Percentiles rank a stretch among this genome's conserved stretches.
Conservation (phyloP, 1,284 basidiomycete genomes). For the Pascua sp. region DNA sequence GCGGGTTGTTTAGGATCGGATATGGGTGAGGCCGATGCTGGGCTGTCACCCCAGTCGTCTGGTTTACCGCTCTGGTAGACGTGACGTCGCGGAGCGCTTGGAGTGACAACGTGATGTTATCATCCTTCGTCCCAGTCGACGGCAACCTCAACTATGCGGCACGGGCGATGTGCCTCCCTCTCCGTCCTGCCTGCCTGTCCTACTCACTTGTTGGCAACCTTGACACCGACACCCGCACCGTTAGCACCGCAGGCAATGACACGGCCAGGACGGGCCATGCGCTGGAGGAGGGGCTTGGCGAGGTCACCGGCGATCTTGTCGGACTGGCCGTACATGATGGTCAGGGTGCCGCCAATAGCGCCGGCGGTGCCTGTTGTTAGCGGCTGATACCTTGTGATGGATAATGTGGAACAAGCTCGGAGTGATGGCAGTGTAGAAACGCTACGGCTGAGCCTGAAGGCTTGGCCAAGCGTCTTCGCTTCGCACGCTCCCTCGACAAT, state of each 20-base stretch:
- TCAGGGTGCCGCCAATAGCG: conserved; percentile 36
- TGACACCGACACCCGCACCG: conserved; percentile 42
- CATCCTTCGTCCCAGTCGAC: too few relatives aligned
- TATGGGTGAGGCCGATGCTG: neutral
- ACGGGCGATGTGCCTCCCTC: neutral
- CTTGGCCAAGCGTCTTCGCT: too few relatives aligned
- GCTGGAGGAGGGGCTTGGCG: conserved; percentile 35
- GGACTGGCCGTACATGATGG: conserved; percentile 45
- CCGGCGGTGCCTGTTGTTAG: conserved; percentile 31
- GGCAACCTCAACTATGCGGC: neutral
- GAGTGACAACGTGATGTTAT: too few relatives aligned
- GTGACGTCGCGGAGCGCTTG: too few relatives aligned
- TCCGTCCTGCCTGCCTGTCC: neutral
- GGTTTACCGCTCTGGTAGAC: too few relatives aligned
- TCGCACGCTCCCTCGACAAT: too few relatives aligned
- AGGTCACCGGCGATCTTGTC: conserved; percentile 24
- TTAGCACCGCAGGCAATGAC: conserved; percentile 40
- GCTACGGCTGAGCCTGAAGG: too few relatives aligned
- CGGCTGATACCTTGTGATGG: neutral
- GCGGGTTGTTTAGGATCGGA: neutral
- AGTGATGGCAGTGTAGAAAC: neutral
- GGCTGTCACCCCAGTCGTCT: too few relatives aligned
- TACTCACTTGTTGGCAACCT: conserved; percentile 47
- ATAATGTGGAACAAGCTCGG: neutral
- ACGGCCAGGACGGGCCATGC: conserved; percentile 39